Evolutionary conservation across 345 rosid species (phyloP).

Genomic region (Cardamine occulta): DNA sequence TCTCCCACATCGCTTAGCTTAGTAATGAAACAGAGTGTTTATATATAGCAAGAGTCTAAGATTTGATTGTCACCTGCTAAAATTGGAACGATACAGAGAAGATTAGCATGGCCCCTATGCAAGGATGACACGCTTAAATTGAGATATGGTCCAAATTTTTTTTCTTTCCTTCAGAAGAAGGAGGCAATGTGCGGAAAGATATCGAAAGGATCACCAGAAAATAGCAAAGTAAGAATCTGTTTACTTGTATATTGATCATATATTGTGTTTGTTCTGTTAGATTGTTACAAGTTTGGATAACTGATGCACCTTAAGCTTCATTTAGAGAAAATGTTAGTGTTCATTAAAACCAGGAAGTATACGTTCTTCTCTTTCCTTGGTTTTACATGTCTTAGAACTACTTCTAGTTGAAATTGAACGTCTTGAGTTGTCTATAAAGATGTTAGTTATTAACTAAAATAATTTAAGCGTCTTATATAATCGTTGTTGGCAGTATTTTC

Average conservation of each 20-base stretch:
- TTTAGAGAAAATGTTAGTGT: background rate
- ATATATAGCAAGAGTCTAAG: background rate
- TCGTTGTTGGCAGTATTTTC: too few species aligned
- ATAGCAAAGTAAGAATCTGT: background rate
- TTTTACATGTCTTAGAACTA: too few species aligned
- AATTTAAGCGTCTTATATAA: too few species aligned
- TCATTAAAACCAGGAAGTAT: too few species aligned
- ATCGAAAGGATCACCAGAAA: too few species aligned
- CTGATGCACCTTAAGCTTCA: background rate
- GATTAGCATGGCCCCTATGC: conserved; percentile 3
- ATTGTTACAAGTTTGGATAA: background rate
- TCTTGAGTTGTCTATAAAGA: too few species aligned
- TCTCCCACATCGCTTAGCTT: background rate
- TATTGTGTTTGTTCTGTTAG: background rate
- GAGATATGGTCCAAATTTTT: conserved; percentile 20
- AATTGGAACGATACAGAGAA: conserved; percentile 7
- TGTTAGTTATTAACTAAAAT: too few species aligned
- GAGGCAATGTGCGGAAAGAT: too few species aligned
- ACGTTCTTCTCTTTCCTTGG: too few species aligned
- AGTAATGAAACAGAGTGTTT: background rate
- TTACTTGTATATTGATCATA: conserved; percentile 4
- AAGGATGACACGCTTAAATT: conserved; percentile 25
- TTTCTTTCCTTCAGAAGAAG: background rate
- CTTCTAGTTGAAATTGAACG: too few species aligned
- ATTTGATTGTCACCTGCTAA: background rate